These are phyloP conservation scores for Stylonectria norvegica DNA, from an alignment of 2,329 filamentous ascomycete genomes.

Conservation along the genomic window DNA sequence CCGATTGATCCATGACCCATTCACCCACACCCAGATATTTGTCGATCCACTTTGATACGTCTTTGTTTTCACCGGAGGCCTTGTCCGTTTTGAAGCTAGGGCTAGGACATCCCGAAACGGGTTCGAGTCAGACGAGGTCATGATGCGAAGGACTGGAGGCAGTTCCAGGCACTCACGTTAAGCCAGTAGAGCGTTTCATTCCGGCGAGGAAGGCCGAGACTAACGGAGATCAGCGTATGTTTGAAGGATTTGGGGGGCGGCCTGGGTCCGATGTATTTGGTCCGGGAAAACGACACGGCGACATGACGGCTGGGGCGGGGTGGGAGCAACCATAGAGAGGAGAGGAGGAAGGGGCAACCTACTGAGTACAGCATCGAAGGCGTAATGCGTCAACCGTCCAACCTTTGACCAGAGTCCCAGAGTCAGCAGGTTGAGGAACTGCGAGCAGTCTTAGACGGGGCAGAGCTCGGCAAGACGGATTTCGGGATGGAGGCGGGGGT, in stretches of 20 bases:
- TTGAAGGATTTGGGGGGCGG: not conserved
- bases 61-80: constrained; percentile 74
- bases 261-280: not conserved
- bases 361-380: constrained; percentile 92
- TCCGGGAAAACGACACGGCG: not conserved
- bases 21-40: constrained; percentile 93
- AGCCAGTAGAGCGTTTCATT: constrained; percentile 93
- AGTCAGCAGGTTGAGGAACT: constrained; percentile 66
- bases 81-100: constrained; percentile 85
- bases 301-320: not conserved
- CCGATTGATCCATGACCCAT: constrained; percentile 97
- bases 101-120: constrained; percentile 43
- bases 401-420: constrained; percentile 74
- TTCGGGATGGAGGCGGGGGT: constrained; percentile 1
- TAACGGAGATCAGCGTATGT: constrained; percentile 34
- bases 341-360: constrained; percentile 37
- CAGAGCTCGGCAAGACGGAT: constrained; percentile 16
- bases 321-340: not conserved
- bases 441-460: constrained; percentile 36
- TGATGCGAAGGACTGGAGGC: not conserved
- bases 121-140: constrained; percentile 20
- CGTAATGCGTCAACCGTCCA: constrained; percentile 89
- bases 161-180: constrained; percentile 71
- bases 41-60: constrained; percentile 83
- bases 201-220: constrained; percentile 95